A percentile compares a stretch with the other conserved stretches of the same genome.
These are phyloP conservation scores for Pyrenophora graminea DNA, from an alignment of 2,329 filamentous ascomycete genomes.

Conservation along the genomic window DNA sequence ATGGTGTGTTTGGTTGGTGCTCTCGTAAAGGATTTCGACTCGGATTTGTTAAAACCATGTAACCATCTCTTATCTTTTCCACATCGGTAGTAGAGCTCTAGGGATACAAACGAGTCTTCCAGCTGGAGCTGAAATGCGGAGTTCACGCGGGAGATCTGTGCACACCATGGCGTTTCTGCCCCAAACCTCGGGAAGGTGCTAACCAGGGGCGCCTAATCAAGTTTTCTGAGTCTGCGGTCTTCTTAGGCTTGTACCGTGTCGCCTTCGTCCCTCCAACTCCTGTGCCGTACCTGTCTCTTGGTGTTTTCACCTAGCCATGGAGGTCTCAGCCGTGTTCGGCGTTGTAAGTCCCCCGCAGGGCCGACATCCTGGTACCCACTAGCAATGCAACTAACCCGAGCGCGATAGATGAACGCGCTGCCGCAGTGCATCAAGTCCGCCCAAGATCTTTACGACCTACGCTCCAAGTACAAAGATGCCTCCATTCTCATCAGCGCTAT, in stretches of 20 bases:
- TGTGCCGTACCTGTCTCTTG: not conserved
- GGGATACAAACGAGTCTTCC: not conserved
- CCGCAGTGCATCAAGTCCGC: constrained; percentile 36
- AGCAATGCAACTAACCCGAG: constrained; percentile 11
- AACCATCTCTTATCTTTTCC: no score
- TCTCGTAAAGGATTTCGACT: no score
- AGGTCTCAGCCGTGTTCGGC: constrained; percentile 10
- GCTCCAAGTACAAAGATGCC: constrained; percentile 37
- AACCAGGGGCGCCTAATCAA: not conserved
- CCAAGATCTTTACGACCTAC: constrained; percentile 38
- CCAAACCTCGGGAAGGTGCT: not conserved
- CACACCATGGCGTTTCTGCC: not conserved
- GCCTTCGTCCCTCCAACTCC: not conserved
- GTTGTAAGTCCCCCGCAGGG: constrained; percentile 9
- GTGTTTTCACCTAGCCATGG: constrained; percentile 1
- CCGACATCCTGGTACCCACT: not conserved
- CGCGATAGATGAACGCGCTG: constrained; percentile 25
- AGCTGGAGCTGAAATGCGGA: not conserved
- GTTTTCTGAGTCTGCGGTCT: not conserved
- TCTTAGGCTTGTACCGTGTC: no score
- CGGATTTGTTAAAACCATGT: no score
- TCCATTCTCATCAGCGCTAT: constrained; percentile 38
- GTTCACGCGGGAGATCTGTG: constrained; percentile 11
- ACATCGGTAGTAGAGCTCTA: no score
- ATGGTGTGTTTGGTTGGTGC: no score